Evolutionary conservation across 108 stramenopile genomes (phyloP), one percentile per base, ranked within the genome.

Genomic region (Conticribra weissflogii): DNA sequence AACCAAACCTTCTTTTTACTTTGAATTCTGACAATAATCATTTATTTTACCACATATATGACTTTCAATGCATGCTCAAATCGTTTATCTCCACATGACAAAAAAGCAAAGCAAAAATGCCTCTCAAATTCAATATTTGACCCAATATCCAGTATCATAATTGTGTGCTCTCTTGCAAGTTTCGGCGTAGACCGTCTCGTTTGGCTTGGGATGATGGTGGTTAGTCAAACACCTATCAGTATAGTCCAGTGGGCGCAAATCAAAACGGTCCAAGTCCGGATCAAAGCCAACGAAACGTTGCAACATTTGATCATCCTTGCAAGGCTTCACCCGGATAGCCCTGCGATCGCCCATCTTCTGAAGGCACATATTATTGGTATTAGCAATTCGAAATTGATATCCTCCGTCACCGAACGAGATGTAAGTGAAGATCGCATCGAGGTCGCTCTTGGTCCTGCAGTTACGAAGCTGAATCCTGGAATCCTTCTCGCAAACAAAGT

Each of bases 171-270:
- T 67, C 17, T 14, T n/a, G 34, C 66, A 67, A 0, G 54, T 46
- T 56, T 67, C 66, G 8, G 66, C 66, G 29, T 56, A 67, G 7
- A 67, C 46, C 3, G 47, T 54, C 54, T 67, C 66, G 23, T 45
- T 27, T 25, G 33, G 9, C 54, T 56, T 56, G 18, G 66, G 66
- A 46, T 67, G 66, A n/a, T 67, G 66, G 25, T 67, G 66, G 3
- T 67, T 54, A 15, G 31, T 36, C 4, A 67, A 23, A 34, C 66
- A 67, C 0, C 53, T 27, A n/a, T 56, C 54, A 12, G 33, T 67
- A 21, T 54, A 5, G 2, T 25, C 18, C 3, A 48, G 24, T 29
- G 66, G 54, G 28, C 33, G 45, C 22, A 67, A 29, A 18, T 54
- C 66, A 27, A 67, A 67, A 24, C 30, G 17, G 0, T 48, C 66